Percentiles rank a stretch among this genome's conserved stretches.
Evolutionary conservation across 257 asterid genomes (phyloP).

Genomic region (Gynochthodes officinalis): DNA sequence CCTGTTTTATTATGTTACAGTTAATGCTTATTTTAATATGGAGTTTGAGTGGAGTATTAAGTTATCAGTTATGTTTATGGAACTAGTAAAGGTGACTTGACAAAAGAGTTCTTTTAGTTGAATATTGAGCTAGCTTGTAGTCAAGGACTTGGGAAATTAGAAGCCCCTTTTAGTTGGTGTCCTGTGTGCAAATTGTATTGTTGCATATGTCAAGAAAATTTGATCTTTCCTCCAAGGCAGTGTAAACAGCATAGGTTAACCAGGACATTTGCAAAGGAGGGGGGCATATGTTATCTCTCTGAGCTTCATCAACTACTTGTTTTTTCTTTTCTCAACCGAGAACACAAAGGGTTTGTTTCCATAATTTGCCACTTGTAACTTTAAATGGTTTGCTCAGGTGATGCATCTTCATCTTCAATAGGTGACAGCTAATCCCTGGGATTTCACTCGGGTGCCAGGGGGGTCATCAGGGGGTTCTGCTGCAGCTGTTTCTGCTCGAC

Average conservation of each 20-base stretch:
- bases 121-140: neutral
- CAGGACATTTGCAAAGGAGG: neutral
- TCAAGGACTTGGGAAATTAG: neutral
- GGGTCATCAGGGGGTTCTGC: constrained; percentile 99
- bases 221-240: neutral
- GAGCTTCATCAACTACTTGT: neutral
- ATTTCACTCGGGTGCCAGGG: constrained; percentile 93
- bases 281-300: neutral
- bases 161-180: neutral
- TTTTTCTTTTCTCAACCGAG: constrained; percentile 9
- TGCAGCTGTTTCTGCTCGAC: constrained; percentile 95
- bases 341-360: neutral
- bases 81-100: neutral
- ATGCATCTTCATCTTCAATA: constrained; percentile 64
- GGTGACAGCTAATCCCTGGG: constrained; percentile 99
- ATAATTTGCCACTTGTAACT: constrained; percentile 36
- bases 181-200: neutral
- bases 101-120: neutral
- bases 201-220: neutral
- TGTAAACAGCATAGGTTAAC: neutral
- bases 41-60: neutral
- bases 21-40: neutral
- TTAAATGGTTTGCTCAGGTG: constrained; percentile 70
- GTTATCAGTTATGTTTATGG: neutral
- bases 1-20: neutral